phyloP scores from a whole-genome alignment of 2,329 filamentous ascomycete species.

The Hyphodiscus sp. region DNA sequence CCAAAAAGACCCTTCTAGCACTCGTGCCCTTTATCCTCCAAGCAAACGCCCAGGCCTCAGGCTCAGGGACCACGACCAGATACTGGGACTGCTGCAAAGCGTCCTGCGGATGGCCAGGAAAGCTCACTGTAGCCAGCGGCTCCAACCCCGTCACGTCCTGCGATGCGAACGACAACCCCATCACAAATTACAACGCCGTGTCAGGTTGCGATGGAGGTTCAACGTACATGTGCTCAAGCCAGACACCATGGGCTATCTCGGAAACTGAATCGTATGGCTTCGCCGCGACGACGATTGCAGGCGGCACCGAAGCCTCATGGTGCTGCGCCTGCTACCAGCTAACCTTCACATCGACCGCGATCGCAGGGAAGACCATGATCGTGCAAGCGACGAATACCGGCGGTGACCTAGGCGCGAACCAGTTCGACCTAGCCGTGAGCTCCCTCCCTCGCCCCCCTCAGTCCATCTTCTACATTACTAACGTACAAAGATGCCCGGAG shows the following conservation, averaged over 20 bases:
- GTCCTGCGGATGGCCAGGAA: constrained; percentile 54
- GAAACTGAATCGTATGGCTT: constrained; percentile 54
- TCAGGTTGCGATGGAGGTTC: constrained; percentile 43
- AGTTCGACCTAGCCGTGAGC: constrained; percentile 46
- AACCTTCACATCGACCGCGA: constrained; percentile 41
- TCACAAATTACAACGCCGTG: constrained; percentile 41
- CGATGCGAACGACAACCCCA: constrained; percentile 43
- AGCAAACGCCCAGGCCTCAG: constrained; percentile 15
- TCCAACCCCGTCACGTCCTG: constrained; percentile 23
- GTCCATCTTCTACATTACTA: background rate
- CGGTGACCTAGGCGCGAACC: constrained; percentile 47
- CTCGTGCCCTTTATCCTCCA: constrained; percentile 26
- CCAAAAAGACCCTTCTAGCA: constrained; percentile 15
- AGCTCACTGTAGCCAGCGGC: constrained; percentile 41
- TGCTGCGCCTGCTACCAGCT: constrained; percentile 59
- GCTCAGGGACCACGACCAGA: constrained; percentile 31
- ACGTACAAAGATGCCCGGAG: constrained; percentile 48
- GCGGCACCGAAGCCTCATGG: constrained; percentile 51
- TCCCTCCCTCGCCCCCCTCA: background rate
- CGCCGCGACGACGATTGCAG: constrained; percentile 51
- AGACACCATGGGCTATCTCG: constrained; percentile 56
- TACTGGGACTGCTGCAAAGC: constrained; percentile 69
- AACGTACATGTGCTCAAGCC: constrained; percentile 52
- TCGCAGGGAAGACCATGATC: constrained; percentile 55
- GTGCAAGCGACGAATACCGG: constrained; percentile 60